phyloP scores from a whole-genome alignment of 73 alveolate genomes.

The Paraurostyla sp. region DNA sequence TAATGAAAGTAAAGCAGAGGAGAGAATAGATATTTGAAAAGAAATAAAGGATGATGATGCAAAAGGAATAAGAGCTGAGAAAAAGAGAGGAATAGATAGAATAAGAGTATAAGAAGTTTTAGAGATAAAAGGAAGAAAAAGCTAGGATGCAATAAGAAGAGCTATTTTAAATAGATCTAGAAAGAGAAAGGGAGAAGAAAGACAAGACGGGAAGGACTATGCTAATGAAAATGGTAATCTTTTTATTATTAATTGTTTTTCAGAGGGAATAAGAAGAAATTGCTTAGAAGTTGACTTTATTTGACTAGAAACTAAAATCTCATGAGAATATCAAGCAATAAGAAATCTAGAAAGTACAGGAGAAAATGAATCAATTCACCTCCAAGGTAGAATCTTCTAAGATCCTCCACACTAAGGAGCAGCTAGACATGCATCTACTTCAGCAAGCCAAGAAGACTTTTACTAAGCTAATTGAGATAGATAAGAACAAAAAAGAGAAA shows the following conservation, averaged over 20 bases:
- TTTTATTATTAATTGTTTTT: not conserved
- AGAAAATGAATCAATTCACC: not conserved
- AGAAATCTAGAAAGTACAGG: slow-evolving; percentile 8
- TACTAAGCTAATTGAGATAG: not conserved
- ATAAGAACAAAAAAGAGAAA: not conserved
- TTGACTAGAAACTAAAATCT: slow-evolving; percentile 6
- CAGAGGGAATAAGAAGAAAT: slow-evolving; percentile 34
- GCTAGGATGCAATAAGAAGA: not conserved
- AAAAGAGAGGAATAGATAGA: not conserved
- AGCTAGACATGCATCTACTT: not conserved
- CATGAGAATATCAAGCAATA: not conserved
- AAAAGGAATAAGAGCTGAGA: slow-evolving; percentile 23
- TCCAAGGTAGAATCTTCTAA: slow-evolving; percentile 1
- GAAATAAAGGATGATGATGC: slow-evolving; percentile 3
- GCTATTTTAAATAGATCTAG: slow-evolving; percentile 27
- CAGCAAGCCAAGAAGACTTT: not conserved
- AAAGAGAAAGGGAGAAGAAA: slow-evolving; percentile 45
- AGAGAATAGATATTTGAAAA: slow-evolving; percentile 38
- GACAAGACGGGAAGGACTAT: slow-evolving; percentile 48
- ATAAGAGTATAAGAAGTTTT: not conserved
- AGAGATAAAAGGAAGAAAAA: slow-evolving; percentile 1
- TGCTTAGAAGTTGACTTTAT: not conserved
- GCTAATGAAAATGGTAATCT: slow-evolving; percentile 20
- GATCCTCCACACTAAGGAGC: slow-evolving; percentile 2
- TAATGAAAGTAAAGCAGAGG: not conserved